Evolutionary conservation across 2,329 filamentous ascomycete genomes (phyloP), one percentile per base, ranked within the genome.

Genomic region (Salinomyces thailandicus): DNA sequence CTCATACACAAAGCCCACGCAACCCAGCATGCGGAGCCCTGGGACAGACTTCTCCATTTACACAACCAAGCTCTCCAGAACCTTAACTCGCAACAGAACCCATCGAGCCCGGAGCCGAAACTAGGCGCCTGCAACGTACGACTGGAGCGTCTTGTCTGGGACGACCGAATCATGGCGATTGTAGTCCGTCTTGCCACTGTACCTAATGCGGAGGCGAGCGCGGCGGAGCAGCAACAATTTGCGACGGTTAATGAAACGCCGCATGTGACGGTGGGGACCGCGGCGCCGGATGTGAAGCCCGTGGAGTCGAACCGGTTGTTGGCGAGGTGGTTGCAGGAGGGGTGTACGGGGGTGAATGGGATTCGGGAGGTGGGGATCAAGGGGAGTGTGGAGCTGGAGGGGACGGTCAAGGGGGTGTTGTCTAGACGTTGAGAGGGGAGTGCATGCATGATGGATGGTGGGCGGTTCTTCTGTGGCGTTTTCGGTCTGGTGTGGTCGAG

Each of bases 261-360:
- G 8, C 91, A 98, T 57, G 75, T 98, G 41, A 98, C 91, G 0
- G 70, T 96, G 5, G 91, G 91, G 14, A 98, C 91, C 0, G 75
- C 77, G 7, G 73, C 78, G 46, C 61, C 69, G 31, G 60, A 68
- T 5, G 75, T 96, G 52, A 96, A 95, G 65, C 89, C 91, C 0
- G 87, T 83, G 61, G 89, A 98, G 67, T 93, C 87, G 63, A 98
- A 98, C 55, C 79, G 85, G 41, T 50, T 98, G 53, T 60, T 98
- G 39, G 69, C 69, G 45, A 68, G 68, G 41, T 96, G 89, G 89
- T 55, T 91, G 43, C 69, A 79, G 44, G 59, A 63, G 33, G 76
- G 76, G 0, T n/a, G n/a, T n/a, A 67, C 59, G 53, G 70, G 54
- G 2, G 55, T 61, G n/a, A 69, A 59, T 4, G 73, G 71, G 0